Conservation (phyloP, 441 rosid species). For the Francoa sonchifolia region DNA sequence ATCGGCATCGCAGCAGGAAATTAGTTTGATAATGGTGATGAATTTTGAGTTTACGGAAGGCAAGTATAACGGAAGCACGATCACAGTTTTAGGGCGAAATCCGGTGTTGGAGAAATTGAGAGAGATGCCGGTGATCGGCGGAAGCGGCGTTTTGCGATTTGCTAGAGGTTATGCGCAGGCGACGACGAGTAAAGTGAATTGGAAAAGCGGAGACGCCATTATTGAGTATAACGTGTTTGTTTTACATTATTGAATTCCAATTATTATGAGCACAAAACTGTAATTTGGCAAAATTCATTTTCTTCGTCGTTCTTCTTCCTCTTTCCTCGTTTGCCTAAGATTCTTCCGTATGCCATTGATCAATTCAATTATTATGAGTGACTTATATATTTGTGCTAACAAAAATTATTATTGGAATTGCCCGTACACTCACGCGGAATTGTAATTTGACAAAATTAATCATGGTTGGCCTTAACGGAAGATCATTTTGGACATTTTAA, state of each 20-base stretch:
- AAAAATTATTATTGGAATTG: no score
- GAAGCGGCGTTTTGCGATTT: constrained; percentile 15
- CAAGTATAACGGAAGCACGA: constrained; percentile 15
- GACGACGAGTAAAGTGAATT: constrained; percentile 4
- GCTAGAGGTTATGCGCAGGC: constrained; percentile 14
- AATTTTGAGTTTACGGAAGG: constrained; percentile 15
- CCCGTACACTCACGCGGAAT: no score
- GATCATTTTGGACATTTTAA: no score
- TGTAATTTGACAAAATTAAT: no score
- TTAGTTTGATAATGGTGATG: constrained; percentile 14
- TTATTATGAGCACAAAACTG: no score
- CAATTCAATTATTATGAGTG: no score
- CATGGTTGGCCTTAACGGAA: no score
- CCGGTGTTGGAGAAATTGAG: not conserved
- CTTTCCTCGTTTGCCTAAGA: no score
- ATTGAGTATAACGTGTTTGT: constrained; percentile 25
- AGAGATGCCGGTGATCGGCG: constrained; percentile 16
- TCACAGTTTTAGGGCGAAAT: constrained; percentile 15
- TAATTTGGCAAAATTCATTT: no score
- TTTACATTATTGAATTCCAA: constrained; percentile 14
- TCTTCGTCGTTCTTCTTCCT: no score
- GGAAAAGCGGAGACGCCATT: constrained; percentile 4
- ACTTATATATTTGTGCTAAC: no score
- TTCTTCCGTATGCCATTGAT: no score
- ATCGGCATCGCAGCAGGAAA: constrained; percentile 7